These are phyloP conservation scores for Solanum arcanum DNA, from an alignment of 257 asterid species.

Conservation along the genomic window DNA sequence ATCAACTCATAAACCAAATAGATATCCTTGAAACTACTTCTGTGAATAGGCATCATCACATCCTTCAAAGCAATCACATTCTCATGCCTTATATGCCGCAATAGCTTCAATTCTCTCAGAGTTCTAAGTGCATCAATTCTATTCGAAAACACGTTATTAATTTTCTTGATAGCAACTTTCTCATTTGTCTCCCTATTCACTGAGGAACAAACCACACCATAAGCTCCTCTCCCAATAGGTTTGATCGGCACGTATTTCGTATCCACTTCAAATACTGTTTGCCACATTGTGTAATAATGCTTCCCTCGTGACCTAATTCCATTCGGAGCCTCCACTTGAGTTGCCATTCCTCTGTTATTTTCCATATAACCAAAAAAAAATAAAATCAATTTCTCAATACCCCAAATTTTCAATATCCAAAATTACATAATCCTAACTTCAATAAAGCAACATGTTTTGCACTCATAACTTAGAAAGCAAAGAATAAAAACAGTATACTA, in stretches of 20 bases:
- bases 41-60: constrained; percentile 30
- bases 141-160: constrained; percentile 26
- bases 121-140: constrained; percentile 32
- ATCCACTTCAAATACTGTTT: constrained; percentile 30
- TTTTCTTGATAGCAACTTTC: constrained; percentile 37
- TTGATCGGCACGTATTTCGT: constrained; percentile 32
- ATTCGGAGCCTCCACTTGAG: constrained; percentile 16
- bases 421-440: background rate
- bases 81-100: constrained; percentile 24
- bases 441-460: background rate
- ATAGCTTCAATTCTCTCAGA: constrained; percentile 32
- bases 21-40: constrained; percentile 25
- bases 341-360: constrained; percentile 20
- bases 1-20: constrained; percentile 37
- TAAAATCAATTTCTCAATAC: background rate
- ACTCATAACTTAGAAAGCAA: background rate
- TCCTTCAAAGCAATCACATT: constrained; percentile 37
- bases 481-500: background rate
- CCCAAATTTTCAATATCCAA: background rate
- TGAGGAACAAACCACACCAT: constrained; percentile 38
- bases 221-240: constrained; percentile 35
- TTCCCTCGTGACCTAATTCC: constrained; percentile 27
- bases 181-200: constrained; percentile 28
- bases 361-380: background rate
- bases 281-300: constrained; percentile 33